Conservation (phyloP, 257 asterid genomes). For the Lycium ferocissimum region DNA sequence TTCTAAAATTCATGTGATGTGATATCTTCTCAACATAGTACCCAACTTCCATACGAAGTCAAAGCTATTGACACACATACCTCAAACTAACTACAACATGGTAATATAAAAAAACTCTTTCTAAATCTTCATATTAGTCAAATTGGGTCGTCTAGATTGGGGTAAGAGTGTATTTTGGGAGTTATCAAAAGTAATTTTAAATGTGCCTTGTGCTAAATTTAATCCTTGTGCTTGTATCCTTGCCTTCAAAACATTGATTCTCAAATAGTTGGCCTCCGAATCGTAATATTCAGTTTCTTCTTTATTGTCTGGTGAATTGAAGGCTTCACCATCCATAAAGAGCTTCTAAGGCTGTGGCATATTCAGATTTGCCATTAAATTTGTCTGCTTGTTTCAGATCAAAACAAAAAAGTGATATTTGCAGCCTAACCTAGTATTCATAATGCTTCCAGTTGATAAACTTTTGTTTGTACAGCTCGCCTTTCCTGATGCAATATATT, state of each 20-base stretch:
- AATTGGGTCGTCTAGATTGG: slow-evolving; percentile 19
- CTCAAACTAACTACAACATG: slow-evolving; percentile 4
- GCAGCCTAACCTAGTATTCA: slow-evolving; percentile 10
- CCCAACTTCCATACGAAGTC: background rate
- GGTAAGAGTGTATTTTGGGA: background rate
- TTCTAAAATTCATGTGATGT: background rate
- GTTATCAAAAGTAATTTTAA: background rate
- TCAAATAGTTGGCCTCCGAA: background rate
- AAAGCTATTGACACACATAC: slow-evolving; percentile 2
- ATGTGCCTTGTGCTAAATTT: background rate
- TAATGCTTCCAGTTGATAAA: slow-evolving; percentile 24
- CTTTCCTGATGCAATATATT: slow-evolving; percentile 86
- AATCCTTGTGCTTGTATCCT: slow-evolving; percentile 10
- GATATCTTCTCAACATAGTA: background rate
- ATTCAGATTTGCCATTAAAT: slow-evolving; percentile 21
- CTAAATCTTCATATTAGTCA: slow-evolving; percentile 25
- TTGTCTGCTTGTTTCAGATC: background rate
- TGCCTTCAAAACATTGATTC: slow-evolving; percentile 11
- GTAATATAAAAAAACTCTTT: background rate
- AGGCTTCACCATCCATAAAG: background rate
- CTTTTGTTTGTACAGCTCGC: slow-evolving; percentile 70
- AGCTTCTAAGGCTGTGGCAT: slow-evolving; percentile 1
- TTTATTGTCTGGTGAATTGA: slow-evolving; percentile 9
- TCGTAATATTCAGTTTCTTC: background rate
- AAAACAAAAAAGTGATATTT: background rate